Base-by-base conservation (phyloP, 1,284 basidiomycete genomes). In the Ustilago xerochloae region DNA sequence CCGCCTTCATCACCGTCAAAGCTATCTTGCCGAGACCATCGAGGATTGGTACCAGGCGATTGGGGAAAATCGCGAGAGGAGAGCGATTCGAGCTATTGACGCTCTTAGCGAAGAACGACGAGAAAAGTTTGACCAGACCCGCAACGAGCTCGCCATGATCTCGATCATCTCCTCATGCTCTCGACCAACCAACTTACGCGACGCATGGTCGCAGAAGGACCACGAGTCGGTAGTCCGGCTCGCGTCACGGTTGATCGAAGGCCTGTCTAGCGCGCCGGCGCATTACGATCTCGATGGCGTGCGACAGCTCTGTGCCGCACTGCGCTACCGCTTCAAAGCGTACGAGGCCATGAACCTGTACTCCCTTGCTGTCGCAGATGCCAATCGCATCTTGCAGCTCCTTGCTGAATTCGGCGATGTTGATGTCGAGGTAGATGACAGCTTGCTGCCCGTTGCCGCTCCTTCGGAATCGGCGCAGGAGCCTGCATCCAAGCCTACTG, bases 211-310 rank as follows among this genome's bases (percentile, higher is more conserved):
- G 0, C 43, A 26, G 6, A 53, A 61, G 5, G 16, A 54, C 7
- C n/a, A 38, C 33, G 60, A 62, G 38, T 12, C 24, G 9, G 47
- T 53, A 6, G 47, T 55, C 32, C 33, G 41, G 30, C 60, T 55
- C 18, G 60, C 60, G 0, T 62, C 60, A 8, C 32, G 10, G 10
- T 28, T 35, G 22, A 55, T 62, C 39, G 60, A 62, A 8, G 29
- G 24, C 15, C n/a, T 49, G 13, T 33, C 46, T 32, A 29, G 38
- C 16, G 60, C 60, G 6, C 53, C 52, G 4, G 30, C 38, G 15
- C 52, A 32, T n/a, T 5, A 43, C 36, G 36, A 62, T 24, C 22
- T 43, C 22, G 60, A 54, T 24, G 60, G 38, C 28, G 26, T 50
- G 6, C 51, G 24, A 16, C 36, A 50, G 13, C 60, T 62, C 12